phyloP scores from a whole-genome alignment of 1,139 yeast species.

The Kodamaea anthophila region DNA sequence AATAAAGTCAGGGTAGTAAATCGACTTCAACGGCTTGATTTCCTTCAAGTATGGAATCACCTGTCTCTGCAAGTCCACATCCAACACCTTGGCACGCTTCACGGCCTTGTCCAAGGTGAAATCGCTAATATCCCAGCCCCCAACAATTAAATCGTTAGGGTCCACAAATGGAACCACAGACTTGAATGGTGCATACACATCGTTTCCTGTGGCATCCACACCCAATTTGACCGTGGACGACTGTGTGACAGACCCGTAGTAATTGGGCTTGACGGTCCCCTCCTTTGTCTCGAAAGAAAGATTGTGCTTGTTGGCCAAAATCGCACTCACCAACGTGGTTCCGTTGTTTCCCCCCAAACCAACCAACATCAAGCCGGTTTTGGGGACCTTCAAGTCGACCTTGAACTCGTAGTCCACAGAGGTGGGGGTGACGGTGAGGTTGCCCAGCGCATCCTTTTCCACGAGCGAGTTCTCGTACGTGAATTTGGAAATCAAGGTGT shows the following conservation, averaged over 20 bases:
- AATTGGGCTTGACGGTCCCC: conserved; percentile 76
- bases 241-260: conserved; percentile 95
- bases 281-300: conserved; percentile 77
- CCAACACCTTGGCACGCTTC: conserved; percentile 83
- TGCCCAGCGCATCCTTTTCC: conserved; percentile 44
- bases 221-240: conserved; percentile 88
- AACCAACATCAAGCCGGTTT: conserved; percentile 82
- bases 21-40: conserved; percentile 70
- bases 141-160: conserved; percentile 85
- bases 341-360: conserved; percentile 98
- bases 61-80: conserved; percentile 75
- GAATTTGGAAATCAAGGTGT: conserved; percentile 62
- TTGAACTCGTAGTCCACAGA: conserved; percentile 76
- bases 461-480: conserved; percentile 65
- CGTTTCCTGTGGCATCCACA: conserved; percentile 74
- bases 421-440: conserved; percentile 65
- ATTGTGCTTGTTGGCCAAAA: conserved; percentile 78
- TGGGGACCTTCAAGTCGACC: conserved; percentile 76
- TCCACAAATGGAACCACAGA: conserved; percentile 80
- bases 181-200: conserved; percentile 89
- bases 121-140: conserved; percentile 92
- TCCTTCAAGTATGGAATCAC: conserved; percentile 60
- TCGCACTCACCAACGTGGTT: conserved; percentile 80
- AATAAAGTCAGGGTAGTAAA: conserved; percentile 93
- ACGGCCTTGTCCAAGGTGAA: conserved; percentile 70